A percentile compares a stretch with the other conserved stretches of the same genome.
These are phyloP conservation scores for Phaeosphaeriaceae sp. DNA, from an alignment of 2,329 filamentous ascomycete genomes.

Conservation along the genomic window DNA sequence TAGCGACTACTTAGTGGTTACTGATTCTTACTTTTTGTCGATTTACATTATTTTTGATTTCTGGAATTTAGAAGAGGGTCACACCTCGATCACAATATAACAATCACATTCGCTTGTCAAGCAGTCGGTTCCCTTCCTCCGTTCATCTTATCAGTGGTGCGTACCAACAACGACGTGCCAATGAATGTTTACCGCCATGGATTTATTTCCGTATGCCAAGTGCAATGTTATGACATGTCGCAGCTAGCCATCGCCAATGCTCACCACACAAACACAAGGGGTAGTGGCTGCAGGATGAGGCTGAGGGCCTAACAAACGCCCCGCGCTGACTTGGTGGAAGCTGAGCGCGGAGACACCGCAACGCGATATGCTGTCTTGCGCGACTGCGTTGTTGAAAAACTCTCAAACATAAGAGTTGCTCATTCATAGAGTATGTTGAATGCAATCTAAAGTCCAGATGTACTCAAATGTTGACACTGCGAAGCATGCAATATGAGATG, in stretches of 20 bases:
- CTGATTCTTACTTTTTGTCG: slow-evolving; percentile 13
- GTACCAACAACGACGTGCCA: not conserved
- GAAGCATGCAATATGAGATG: not conserved
- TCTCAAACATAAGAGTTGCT: not conserved
- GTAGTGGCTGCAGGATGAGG: slow-evolving; percentile 8
- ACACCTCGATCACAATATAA: not conserved
- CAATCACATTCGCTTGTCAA: slow-evolving; percentile 1
- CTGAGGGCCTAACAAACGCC: slow-evolving; percentile 5
- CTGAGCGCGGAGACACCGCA: slow-evolving; percentile 3
- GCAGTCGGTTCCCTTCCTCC: not conserved
- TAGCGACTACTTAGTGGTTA: slow-evolving; percentile 8
- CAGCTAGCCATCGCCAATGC: slow-evolving; percentile 6
- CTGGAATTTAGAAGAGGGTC: not conserved
- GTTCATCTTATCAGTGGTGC: not conserved
- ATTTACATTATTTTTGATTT: slow-evolving; percentile 12
- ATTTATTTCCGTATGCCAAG: not conserved
- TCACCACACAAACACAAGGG: slow-evolving; percentile 5
- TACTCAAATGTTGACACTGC: not conserved
- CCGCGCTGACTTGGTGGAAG: slow-evolving; percentile 2
- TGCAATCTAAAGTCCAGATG: no score
- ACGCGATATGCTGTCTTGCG: not conserved
- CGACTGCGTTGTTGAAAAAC: not conserved
- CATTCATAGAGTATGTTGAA: not conserved
- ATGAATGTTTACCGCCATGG: not conserved
- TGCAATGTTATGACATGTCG: not conserved